Base-by-base conservation (phyloP, 1,284 basidiomycete species). In the Salmacisia buchloeana region DNA sequence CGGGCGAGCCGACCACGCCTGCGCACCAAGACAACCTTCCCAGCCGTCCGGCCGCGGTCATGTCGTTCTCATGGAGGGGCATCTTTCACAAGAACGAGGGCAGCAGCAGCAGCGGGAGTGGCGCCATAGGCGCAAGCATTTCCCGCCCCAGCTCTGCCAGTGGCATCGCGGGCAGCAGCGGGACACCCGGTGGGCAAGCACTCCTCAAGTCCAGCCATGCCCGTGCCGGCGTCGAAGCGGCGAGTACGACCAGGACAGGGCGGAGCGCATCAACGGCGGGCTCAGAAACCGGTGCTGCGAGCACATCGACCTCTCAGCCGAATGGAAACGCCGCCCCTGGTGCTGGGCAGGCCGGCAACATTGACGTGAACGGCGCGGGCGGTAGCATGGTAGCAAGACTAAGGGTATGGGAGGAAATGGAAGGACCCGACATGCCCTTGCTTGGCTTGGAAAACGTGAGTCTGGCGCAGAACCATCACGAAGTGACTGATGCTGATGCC, bases 51-150 rank as follows among this genome's bases (percentile, higher is more conserved):
- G 39, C 41, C 6, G 27, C 31, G 46, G n/a, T n/a, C 60, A 77
- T 76, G 76, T 78, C 76, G 18, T 78, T 76, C 63, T 73, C 70
- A 36, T 76, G 75, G 75, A 74, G 73, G 60, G 70, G 72, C 69
- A 23, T 63, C 67, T 2, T 33, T 57, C 25, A 46, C 58, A 58
- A 43, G 41, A 15, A 43, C 18, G 41, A 43, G 18, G 18, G 23
- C 18, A 43, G 41, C 41, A 21, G 15, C 18, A 43, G 56, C n/a
- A 43, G 39, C 38, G 45, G 59, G 35, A 41, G 43, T 38, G 31
- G 23, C 38, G 12, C 21, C 7, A 12, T n/a, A 25, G 54, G 61
- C 39, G 52, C 21, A 33, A 43, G 27, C 27, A 41, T 60, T 15
- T 58, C 64, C 2, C 13, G 39, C 33, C 41, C 31, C n/a, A n/a